These are phyloP conservation scores for Sporothrix globosa DNA, from an alignment of 2,329 filamentous ascomycete species.

Conservation along the genomic window DNA sequence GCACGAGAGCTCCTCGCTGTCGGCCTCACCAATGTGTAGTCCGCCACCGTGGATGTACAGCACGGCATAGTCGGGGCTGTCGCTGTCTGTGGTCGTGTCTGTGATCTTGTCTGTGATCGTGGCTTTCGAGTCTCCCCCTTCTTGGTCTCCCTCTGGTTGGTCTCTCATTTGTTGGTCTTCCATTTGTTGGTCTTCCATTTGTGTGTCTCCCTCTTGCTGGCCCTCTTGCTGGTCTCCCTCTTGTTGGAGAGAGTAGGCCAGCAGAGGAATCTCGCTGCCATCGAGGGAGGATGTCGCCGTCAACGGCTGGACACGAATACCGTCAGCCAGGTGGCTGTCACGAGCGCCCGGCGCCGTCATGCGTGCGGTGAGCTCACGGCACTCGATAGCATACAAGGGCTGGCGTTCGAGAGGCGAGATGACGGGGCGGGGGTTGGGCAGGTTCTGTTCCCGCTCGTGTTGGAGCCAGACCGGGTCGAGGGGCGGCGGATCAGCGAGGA, in stretches of 20 bases:
- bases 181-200: no score
- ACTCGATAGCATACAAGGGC: constrained; percentile 48
- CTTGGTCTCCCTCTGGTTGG: not conserved
- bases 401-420: constrained; percentile 44
- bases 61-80: constrained; percentile 40
- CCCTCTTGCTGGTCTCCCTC: not conserved
- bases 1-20: constrained; percentile 55
- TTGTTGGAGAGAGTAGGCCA: constrained; percentile 40
- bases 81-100: no score
- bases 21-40: constrained; percentile 52
- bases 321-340: constrained; percentile 46
- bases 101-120: not conserved
- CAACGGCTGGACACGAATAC: constrained; percentile 41
- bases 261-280: constrained; percentile 44
- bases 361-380: constrained; percentile 45
- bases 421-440: constrained; percentile 38
- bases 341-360: constrained; percentile 45
- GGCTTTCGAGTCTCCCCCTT: no score
- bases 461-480: constrained; percentile 49
- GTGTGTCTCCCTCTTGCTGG: not conserved
- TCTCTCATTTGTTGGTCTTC: no score
- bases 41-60: constrained; percentile 57
- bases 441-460: constrained; percentile 44
- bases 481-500: constrained; percentile 44
- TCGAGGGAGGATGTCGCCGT: constrained; percentile 44